Evolutionary conservation across 2,329 filamentous ascomycete genomes (phyloP), one percentile per base, ranked within the genome.

Genomic region (Fusarium burgessii): DNA sequence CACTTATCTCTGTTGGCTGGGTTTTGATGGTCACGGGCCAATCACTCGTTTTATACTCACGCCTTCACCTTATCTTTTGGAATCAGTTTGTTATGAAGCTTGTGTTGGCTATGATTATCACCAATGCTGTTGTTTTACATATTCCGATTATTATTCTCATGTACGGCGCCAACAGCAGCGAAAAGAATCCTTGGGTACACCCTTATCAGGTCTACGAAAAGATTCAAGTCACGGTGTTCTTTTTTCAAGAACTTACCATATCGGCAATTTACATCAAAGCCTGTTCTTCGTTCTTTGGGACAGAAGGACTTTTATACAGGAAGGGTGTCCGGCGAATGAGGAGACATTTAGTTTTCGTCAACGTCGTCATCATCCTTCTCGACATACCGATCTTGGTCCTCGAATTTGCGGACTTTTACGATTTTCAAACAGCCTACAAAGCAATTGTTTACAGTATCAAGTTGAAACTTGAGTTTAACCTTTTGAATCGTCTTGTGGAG

Each of bases 41-140:
- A 74, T 86, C 86, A 0, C 73, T 90, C 15, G 89, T 91, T 4
- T 80, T 91, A 5, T 91, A 89, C 79, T 91, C 88, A 1, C 85
- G 89, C 9, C 82, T 91, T 1, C 88, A 91, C 73, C 82, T 91
- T 2, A 83, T 91, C 9, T 81, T 88, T 13, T 84, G 84, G 25
- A 86, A 88, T 12, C 82, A 69, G 82, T 33, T 78, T 3, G 76
- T 85, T 7, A 79, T 90, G 1, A 83, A 82, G 5, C 80, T 82
- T 14, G 84, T 89, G 0, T 80, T 90, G 7, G 80, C 72, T 68
- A 89, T 91, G 86, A 91, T 92, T 55, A 83, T 89, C 51, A 75
- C 82, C 62, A 84, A 90, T 73, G 82, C 83, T 7, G 20, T 62
- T 32, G 66, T 88, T 27, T 68, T 89, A 12, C 78, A 90, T 70